These are phyloP conservation scores for Tubosaeta sp. DNA, from an alignment of 768 basidiomycete species.

Conservation along the genomic window DNA sequence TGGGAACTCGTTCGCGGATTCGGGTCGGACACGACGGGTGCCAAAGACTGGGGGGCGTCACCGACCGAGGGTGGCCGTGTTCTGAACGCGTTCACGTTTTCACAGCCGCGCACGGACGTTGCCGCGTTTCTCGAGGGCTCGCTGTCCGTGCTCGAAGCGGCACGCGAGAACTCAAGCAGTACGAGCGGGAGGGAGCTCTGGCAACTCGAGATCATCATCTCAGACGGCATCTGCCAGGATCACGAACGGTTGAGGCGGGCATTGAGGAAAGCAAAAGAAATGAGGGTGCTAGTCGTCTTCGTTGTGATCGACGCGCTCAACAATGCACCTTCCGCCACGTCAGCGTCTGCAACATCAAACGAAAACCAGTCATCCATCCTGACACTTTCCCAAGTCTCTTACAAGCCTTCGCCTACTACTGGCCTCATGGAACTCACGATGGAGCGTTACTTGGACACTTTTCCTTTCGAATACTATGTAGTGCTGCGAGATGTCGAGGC, in stretches of 20 bases:
- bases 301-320: conserved; percentile 90
- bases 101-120: conserved; percentile 87
- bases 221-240: conserved; percentile 98
- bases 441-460: conserved; percentile 88
- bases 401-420: conserved; percentile 45
- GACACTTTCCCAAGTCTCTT: conserved; percentile 88
- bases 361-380: conserved; percentile 72
- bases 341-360: conserved; percentile 7
- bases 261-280: conserved; percentile 81
- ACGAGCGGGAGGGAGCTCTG: conserved; percentile 78
- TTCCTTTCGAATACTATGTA: conserved; percentile 97
- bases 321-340: conserved; percentile 28
- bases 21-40: conserved; percentile 78
- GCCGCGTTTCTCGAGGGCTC: conserved; percentile 77
- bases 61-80: conserved; percentile 38
- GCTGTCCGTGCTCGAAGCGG: conserved; percentile 67
- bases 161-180: conserved; percentile 59
- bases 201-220: conserved; percentile 98
- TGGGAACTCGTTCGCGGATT: conserved; percentile 90
- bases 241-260: conserved; percentile 79
- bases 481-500: conserved; percentile 89
- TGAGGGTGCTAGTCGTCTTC: conserved; percentile 93
- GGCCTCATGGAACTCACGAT: conserved; percentile 85
- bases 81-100: conserved; percentile 82
- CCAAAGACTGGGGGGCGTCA: conserved; percentile 39